A percentile compares a stretch with the other conserved stretches of the same genome.
Evolutionary conservation across 2,329 filamentous ascomycete genomes (phyloP).

Genomic region (Lachnellula arida): DNA sequence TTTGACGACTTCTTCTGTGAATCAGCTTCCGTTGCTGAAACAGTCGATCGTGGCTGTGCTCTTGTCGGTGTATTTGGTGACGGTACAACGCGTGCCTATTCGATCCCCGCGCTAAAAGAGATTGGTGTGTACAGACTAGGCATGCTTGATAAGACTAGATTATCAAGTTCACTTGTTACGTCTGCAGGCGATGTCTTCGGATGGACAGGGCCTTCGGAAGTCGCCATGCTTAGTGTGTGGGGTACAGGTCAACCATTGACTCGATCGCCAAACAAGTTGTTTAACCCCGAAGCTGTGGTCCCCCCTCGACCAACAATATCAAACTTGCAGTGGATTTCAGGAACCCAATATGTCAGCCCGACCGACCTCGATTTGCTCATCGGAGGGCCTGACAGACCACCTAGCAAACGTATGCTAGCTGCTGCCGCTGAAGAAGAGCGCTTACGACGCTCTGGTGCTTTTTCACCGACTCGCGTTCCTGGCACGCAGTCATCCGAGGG

Average conservation of each 20-base stretch:
- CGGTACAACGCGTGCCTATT: conserved; percentile 72
- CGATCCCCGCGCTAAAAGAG: conserved; percentile 84
- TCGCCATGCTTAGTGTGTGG: conserved; percentile 80
- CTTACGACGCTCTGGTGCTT: conserved; percentile 41
- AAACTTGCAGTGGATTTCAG: conserved; percentile 93
- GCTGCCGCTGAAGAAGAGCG: conserved; percentile 73
- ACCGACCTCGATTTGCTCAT: conserved; percentile 87
- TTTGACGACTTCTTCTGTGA: conserved; percentile 82
- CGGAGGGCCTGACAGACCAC: conserved; percentile 80
- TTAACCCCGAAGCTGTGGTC: conserved; percentile 69
- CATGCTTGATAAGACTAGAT: conserved; percentile 69
- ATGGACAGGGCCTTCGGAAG: conserved; percentile 84
- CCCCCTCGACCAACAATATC: conserved; percentile 89
- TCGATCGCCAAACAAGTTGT: conserved; percentile 64
- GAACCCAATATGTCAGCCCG: conserved; percentile 85
- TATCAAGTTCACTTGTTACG: conserved; percentile 65
- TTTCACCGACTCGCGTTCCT: conserved; percentile 27
- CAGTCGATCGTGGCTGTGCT: conserved; percentile 70
- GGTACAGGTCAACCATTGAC: conserved; percentile 64
- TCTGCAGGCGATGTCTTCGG: conserved; percentile 77
- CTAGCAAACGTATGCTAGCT: conserved; percentile 81
- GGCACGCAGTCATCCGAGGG: conserved; percentile 45
- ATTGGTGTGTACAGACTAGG: conserved; percentile 64
- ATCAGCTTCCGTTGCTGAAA: conserved; percentile 69
- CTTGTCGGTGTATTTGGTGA: conserved; percentile 84